Evolutionary conservation across 176 grass and related monocot species (phyloP), one percentile per base, ranked within the genome.

Genomic region (Stipa capillata): DNA sequence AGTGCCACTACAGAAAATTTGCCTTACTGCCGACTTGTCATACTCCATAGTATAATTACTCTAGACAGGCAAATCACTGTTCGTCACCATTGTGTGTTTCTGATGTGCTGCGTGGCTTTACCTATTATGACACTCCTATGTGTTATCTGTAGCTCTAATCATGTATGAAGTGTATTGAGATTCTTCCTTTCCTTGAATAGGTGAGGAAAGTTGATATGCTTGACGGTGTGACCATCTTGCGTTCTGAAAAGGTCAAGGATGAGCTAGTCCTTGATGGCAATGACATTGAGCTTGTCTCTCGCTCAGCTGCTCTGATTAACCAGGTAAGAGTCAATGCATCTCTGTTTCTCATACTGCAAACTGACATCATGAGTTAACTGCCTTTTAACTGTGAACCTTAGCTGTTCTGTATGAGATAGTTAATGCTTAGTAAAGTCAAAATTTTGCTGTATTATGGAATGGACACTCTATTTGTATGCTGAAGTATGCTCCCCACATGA

Each of bases 201-300:
- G 93, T 97, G 17, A 83, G 90, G 76, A 97, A 97, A 60, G 93
- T 97, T 33, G 93, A 97, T 54, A 90, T 97, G 90, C 87, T 97
- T 73, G 88, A 97, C 0, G 90, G 90, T 32, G 90, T 97, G 32
- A 93, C 72, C 3, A 89, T 93, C 23, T 7, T 93, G 52, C 80
- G 94, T 47, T 97, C 94, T 1, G 90, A 91, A 61, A 97, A 97
- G 85, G 94, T 93, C 20, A 97, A 97, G 88, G 94, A 97, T 66
- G 88, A 97, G 73, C 83, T 97, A 0, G 8, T 97, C 71, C 88
- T 97, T 16, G 90, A 97, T 58, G 90, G 94, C 65, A 97, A 91
- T 29, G 90, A 97, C 37, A 55, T 97, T 13, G 90, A 97, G 72
- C 90, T 97, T 43, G 93, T 93, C 44, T 97, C 90, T 33, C 86